A percentile compares a stretch with the other conserved stretches of the same genome.
Conservation (phyloP, 352 stramenopile species). For the Globisporangium ultimum region DNA sequence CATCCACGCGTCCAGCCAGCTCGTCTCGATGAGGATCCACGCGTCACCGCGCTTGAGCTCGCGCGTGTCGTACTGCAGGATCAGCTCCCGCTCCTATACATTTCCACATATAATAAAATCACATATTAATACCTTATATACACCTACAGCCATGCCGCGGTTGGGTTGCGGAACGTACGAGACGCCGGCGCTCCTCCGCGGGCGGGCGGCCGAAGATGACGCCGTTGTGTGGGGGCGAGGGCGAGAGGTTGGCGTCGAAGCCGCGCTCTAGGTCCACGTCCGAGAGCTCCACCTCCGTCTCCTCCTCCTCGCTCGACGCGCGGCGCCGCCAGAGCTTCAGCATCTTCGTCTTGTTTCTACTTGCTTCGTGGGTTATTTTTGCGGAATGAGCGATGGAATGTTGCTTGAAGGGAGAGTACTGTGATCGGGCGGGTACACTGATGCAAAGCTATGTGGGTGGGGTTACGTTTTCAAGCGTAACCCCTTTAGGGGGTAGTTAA, state of each 20-base stretch:
- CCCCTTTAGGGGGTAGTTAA: no score
- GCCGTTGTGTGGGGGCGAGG: constrained; percentile 3
- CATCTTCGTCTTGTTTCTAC: not conserved
- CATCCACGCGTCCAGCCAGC: constrained; percentile 82
- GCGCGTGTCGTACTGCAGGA: constrained; percentile 63
- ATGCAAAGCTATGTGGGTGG: no score
- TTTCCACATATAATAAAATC: no score
- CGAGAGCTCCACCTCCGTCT: constrained; percentile 18
- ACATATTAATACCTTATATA: not conserved
- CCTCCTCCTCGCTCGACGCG: constrained; percentile 18
- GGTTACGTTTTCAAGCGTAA: no score
- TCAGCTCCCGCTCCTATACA: constrained; percentile 54
- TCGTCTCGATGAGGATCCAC: constrained; percentile 77
- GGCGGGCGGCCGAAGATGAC: constrained; percentile 18
- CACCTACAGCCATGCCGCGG: not conserved
- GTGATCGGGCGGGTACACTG: no score
- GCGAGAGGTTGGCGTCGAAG: constrained; percentile 8
- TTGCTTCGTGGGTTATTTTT: no score
- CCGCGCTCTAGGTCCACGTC: constrained; percentile 18
- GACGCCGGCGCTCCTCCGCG: constrained; percentile 22
- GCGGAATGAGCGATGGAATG: no score
- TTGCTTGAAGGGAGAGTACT: no score
- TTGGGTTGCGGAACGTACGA: constrained; percentile 14
- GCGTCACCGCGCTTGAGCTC: constrained; percentile 65
- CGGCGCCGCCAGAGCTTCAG: constrained; percentile 20